These are phyloP conservation scores for Penicillium waksmanii DNA, from an alignment of 495 filamentous ascomycete genomes.

Conservation along the genomic window DNA sequence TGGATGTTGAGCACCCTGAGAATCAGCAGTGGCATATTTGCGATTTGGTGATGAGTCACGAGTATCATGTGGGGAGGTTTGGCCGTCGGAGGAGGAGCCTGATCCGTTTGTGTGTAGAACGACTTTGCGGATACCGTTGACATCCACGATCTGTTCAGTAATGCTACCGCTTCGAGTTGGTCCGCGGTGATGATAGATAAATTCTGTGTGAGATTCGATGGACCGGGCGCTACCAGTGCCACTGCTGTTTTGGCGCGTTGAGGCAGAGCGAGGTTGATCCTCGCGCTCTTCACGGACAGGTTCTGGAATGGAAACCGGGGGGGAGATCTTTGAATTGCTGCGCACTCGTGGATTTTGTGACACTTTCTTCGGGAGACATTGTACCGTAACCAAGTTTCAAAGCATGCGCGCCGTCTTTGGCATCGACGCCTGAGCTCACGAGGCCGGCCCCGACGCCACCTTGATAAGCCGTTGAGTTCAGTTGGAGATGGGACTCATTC, in stretches of 20 bases:
- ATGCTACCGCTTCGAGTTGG: slow-evolving; percentile 82
- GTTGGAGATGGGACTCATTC: slow-evolving; percentile 30
- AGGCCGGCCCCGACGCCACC: slow-evolving; percentile 58
- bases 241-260: slow-evolving; percentile 28
- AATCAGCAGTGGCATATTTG: slow-evolving; percentile 16
- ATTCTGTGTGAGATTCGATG: slow-evolving; percentile 36
- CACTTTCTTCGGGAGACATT: slow-evolving; percentile 25
- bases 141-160: slow-evolving; percentile 82
- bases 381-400: slow-evolving; percentile 70
- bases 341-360: slow-evolving; percentile 30
- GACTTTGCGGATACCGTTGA: slow-evolving; percentile 81
- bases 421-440: slow-evolving; percentile 53
- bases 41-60: slow-evolving; percentile 20
- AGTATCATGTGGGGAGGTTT: slow-evolving; percentile 10
- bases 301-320: slow-evolving; percentile 40
- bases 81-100: slow-evolving; percentile 43
- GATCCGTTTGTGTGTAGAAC: slow-evolving; percentile 74
- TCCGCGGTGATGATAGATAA: slow-evolving; percentile 46
- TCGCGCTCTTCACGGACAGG: slow-evolving; percentile 44
- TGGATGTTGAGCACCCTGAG: slow-evolving; percentile 6
- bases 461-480: slow-evolving; percentile 31
- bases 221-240: slow-evolving; percentile 44
- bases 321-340: slow-evolving; percentile 34
- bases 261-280: slow-evolving; percentile 23
- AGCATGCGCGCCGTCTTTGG: slow-evolving; percentile 72